These are phyloP conservation scores for Phytopythium helicoides DNA, from an alignment of 352 stramenopile species.

Conservation along the genomic window DNA sequence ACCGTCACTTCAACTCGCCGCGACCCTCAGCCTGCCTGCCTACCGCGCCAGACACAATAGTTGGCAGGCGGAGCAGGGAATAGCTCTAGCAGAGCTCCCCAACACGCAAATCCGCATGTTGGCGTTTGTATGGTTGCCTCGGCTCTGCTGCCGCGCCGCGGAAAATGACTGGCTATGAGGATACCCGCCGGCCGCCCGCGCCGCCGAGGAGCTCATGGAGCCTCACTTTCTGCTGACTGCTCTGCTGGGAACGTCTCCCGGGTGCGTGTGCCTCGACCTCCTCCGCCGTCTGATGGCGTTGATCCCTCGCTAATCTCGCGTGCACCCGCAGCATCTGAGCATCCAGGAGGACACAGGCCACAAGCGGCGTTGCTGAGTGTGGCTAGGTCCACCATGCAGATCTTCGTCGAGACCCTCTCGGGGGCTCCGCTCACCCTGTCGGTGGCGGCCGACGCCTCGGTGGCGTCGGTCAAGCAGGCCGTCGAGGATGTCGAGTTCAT, in stretches of 20 bases:
- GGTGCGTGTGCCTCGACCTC: constrained; percentile 53
- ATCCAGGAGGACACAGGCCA: constrained; percentile 76
- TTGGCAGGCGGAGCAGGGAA: not conserved
- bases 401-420: constrained; percentile 92
- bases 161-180: too few relatives aligned
- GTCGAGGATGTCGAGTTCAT: constrained; percentile 96
- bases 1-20: too few relatives aligned
- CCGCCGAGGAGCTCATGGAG: not conserved
- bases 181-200: too few relatives aligned
- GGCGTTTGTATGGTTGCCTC: too few relatives aligned
- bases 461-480: constrained; percentile 91
- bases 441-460: constrained; percentile 85
- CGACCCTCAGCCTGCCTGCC: too few relatives aligned
- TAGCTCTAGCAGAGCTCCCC: not conserved
- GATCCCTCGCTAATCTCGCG: not conserved
- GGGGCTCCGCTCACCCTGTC: constrained; percentile 77
- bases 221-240: constrained; percentile 93
- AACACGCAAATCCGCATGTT: too few relatives aligned
- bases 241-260: constrained; percentile 84
- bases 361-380: constrained; percentile 11
- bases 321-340: constrained; percentile 76
- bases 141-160: too few relatives aligned
- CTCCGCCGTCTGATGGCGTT: not conserved
- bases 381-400: constrained; percentile 87
- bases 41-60: too few relatives aligned